Conservation (phyloP, 106 monocot species). For the Allium fistulosum region DNA sequence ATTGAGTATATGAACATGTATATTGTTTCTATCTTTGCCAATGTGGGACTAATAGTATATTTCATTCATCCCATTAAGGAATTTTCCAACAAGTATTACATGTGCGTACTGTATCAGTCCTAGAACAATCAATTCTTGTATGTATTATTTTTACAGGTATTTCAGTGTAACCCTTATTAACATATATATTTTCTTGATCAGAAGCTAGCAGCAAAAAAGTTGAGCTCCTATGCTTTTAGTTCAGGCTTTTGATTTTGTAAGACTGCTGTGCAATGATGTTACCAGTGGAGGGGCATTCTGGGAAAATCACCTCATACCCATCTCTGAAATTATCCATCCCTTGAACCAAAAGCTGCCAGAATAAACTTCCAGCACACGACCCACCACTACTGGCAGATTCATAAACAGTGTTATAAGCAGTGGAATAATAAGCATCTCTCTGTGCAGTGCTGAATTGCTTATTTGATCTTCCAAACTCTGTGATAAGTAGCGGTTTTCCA, state of each 20-base stretch:
- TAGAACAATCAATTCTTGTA: no score
- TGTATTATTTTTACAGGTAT: no score
- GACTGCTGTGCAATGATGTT: constrained; percentile 30
- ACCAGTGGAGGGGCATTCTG: constrained; percentile 10
- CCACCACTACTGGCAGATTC: constrained; percentile 21
- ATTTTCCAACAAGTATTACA: no score
- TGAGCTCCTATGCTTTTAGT: neutral
- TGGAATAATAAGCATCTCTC: constrained; percentile 21
- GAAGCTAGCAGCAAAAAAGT: no score
- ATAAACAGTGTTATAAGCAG: constrained; percentile 27
- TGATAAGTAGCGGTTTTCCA: constrained; percentile 40
- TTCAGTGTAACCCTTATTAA: no score
- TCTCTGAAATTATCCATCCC: constrained; percentile 15
- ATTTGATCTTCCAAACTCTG: constrained; percentile 37
- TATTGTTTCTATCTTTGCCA: no score
- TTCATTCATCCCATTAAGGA: no score
- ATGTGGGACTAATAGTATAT: no score
- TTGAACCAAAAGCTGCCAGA: constrained; percentile 14
- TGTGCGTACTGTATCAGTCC: no score
- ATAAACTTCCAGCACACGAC: constrained; percentile 11
- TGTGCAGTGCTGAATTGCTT: constrained; percentile 2
- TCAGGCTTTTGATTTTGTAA: constrained; percentile 16
- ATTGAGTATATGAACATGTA: no score
- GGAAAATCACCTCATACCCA: constrained; percentile 10
- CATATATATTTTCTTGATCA: no score